phyloP scores from a whole-genome alignment of 2,329 filamentous ascomycete genomes.

The Sporothrix phasma region DNA sequence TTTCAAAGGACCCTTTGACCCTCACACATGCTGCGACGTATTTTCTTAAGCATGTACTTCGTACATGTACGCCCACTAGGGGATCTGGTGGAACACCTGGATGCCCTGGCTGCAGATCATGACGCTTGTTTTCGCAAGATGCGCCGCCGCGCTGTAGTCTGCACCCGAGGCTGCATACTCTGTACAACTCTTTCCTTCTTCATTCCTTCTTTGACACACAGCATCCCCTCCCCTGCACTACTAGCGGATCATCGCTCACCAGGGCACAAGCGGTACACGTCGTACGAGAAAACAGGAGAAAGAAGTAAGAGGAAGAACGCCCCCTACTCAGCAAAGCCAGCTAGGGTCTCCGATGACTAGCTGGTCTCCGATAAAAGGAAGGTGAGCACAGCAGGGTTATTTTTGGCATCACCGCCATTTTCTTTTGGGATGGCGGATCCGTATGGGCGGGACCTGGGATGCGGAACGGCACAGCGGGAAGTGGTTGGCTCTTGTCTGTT shows the following conservation, averaged over 20 bases:
- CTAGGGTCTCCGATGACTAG: too few species aligned
- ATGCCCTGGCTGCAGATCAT: constrained; percentile 9
- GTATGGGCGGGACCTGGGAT: constrained; percentile 7
- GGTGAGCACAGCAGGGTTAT: constrained; percentile 12
- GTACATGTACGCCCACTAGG: neutral
- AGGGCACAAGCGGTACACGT: neutral
- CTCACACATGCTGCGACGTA: too few species aligned
- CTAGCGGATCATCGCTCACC: neutral
- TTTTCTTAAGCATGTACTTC: too few species aligned
- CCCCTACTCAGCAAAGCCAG: too few species aligned
- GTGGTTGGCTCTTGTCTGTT: neutral
- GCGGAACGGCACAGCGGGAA: neutral
- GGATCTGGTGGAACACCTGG: constrained; percentile 12
- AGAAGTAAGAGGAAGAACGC: too few species aligned
- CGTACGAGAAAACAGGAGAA: neutral
- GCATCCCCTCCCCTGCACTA: neutral
- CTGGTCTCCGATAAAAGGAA: neutral
- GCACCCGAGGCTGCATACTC: neutral
- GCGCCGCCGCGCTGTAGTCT: neutral
- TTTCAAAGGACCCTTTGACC: too few species aligned
- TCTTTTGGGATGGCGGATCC: constrained; percentile 9
- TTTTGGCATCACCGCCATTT: constrained; percentile 18
- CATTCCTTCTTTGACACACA: neutral
- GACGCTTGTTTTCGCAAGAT: constrained; percentile 1
- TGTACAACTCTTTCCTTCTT: neutral